phyloP scores from a whole-genome alignment of 2,329 filamentous ascomycete species.

The Calonectria fujianensis region DNA sequence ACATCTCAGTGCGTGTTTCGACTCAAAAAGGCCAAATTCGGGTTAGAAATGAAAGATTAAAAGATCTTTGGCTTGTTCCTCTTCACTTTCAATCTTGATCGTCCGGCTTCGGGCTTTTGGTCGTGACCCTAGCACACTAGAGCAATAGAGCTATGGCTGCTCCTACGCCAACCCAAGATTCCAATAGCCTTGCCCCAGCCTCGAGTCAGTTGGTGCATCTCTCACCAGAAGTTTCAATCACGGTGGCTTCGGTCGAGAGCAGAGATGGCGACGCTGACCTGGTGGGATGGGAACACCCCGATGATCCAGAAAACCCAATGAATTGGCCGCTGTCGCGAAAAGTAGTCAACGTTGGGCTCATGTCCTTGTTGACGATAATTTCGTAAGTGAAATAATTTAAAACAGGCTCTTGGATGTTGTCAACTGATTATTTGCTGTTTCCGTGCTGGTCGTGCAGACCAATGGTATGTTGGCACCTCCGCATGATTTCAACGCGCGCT shows the following conservation, averaged over 20 bases:
- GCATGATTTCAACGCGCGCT: background rate
- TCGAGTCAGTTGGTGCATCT: background rate
- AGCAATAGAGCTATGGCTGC: background rate
- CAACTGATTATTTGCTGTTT: background rate
- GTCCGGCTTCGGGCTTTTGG: background rate
- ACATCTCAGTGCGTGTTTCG: background rate
- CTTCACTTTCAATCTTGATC: background rate
- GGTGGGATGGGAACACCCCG: background rate
- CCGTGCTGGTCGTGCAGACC: background rate
- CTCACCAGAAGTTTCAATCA: background rate
- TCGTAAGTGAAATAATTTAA: constrained; percentile 53
- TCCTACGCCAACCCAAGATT: background rate
- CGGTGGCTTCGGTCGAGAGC: background rate
- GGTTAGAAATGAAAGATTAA: background rate
- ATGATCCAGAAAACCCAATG: constrained; percentile 11
- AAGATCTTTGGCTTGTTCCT: background rate
- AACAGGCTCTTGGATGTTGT: background rate
- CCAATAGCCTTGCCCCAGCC: background rate
- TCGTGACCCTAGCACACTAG: background rate
- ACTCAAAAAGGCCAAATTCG: background rate
- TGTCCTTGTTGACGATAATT: background rate
- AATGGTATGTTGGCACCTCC: background rate
- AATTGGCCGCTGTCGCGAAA: constrained; percentile 10
- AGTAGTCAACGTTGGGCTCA: background rate
- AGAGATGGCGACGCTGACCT: background rate